Conservation (phyloP, 768 basidiomycete species). For the Boletus vinaceobasis region DNA sequence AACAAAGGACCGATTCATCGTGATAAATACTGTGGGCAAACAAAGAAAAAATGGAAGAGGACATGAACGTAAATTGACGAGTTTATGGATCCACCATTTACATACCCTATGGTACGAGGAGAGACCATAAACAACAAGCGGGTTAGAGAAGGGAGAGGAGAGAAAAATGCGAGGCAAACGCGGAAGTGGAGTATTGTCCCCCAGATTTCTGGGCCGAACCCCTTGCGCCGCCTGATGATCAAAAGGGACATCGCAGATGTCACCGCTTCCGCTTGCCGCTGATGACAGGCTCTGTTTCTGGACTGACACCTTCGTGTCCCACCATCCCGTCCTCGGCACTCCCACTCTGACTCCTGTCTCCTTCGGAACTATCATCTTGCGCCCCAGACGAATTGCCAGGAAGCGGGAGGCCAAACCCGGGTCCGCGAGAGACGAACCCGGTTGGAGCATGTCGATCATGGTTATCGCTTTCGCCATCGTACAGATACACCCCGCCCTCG, state of each 20-base stretch:
- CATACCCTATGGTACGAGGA: constrained; percentile 12
- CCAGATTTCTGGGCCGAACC: background rate
- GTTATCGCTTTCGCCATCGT: constrained; percentile 10
- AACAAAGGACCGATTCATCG: background rate
- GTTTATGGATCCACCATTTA: background rate
- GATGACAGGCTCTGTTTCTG: constrained; percentile 9
- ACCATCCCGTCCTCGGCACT: constrained; percentile 16
- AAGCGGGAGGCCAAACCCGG: constrained; percentile 18
- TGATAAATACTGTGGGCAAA: constrained; percentile 13
- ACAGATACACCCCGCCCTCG: background rate
- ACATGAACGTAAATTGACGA: background rate
- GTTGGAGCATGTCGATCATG: background rate
- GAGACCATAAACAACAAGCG: background rate
- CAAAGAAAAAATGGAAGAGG: background rate
- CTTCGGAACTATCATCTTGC: constrained; percentile 21
- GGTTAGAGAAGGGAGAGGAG: background rate
- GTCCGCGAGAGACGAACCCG: constrained; percentile 10
- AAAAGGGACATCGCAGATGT: background rate
- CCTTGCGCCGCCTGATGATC: background rate
- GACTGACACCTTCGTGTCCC: background rate
- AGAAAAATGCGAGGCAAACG: background rate
- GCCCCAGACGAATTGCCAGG: constrained; percentile 9
- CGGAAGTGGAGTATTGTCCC: background rate
- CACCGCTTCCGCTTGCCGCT: constrained; percentile 26
- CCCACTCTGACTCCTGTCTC: constrained; percentile 16